These are phyloP conservation scores for Alternaria viburni DNA, from an alignment of 2,329 filamentous ascomycete genomes.

Conservation along the genomic window DNA sequence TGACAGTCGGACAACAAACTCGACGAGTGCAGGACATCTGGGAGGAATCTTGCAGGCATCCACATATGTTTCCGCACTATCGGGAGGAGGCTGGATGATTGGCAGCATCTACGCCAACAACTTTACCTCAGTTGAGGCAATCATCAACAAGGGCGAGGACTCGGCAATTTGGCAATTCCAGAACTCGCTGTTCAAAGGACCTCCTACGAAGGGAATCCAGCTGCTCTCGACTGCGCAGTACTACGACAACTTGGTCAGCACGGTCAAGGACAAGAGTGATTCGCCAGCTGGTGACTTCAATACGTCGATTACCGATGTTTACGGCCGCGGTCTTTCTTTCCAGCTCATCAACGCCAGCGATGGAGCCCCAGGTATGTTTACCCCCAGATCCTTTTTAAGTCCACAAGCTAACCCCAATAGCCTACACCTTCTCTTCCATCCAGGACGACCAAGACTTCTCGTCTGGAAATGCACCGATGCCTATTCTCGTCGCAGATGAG, in stretches of 20 bases:
- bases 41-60: slow-evolving; percentile 81
- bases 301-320: slow-evolving; percentile 83
- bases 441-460: slow-evolving; percentile 67
- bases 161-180: slow-evolving; percentile 67
- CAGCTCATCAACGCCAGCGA: slow-evolving; percentile 79
- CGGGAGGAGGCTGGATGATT: slow-evolving; percentile 83
- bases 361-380: slow-evolving; percentile 64
- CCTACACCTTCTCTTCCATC: slow-evolving; percentile 84
- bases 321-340: slow-evolving; percentile 83
- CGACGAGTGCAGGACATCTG: slow-evolving; percentile 69
- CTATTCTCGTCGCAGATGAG: slow-evolving; percentile 74
- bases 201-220: slow-evolving; percentile 57
- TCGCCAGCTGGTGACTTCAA: slow-evolving; percentile 65
- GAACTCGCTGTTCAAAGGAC: slow-evolving; percentile 67
- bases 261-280: slow-evolving; percentile 66
- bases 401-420: slow-evolving; percentile 52
- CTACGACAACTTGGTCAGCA: slow-evolving; percentile 64
- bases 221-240: slow-evolving; percentile 66
- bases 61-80: slow-evolving; percentile 82
- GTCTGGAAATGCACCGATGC: slow-evolving; percentile 70
- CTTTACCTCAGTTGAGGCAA: slow-evolving; percentile 70
- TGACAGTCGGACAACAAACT: slow-evolving; percentile 71
- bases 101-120: slow-evolving; percentile 81
- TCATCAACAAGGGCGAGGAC: slow-evolving; percentile 57
- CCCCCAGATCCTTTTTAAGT: slow-evolving; percentile 78